Evolutionary conservation across 306 rosid species (phyloP), one percentile per base, ranked within the genome.

Genomic region (Astragalus membranaceus): DNA sequence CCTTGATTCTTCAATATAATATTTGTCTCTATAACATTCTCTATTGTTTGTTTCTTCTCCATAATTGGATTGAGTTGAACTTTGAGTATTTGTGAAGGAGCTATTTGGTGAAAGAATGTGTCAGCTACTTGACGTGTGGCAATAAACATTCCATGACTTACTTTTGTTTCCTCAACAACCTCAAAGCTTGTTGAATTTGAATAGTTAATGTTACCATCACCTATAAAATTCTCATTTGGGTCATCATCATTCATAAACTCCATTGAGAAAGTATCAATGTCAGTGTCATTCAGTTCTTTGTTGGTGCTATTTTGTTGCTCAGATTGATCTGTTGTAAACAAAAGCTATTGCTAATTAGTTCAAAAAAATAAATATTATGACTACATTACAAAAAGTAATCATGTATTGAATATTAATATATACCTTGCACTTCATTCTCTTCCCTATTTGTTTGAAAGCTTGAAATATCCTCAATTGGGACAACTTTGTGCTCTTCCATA

Each of bases 51-150:
- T 70, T 64, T 76, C 6, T 67, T 75, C 0, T 70, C 41, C 43
- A 75, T 49, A 1, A 72, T 67, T 13, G 95, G 89, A 73, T 84
- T 91, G 70, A 84, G 86, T n/a, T 90, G 89, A 65, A 94, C 92
- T 77, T 91, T 72, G 32, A 94, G 57, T 0, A 89, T 91, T 72
- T 94, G 88, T 59, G 96, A 94, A 53, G 99, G 99, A 57, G 74
- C 79, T 56, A 88, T 68, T 80, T 94, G 92, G 78, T 91, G 99
- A 56, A 91, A 84, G 80, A 88, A 91, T 67, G 99, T 94, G 15
- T 94, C 88, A 0, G 97, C 87, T n/a, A 70, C 92, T 75, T 73
- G 99, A 12, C 89, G 73, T 6, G 92, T 88, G 3, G 97, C 88
- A 20, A 94, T 83, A 57, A 91, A 84, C 80, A 94, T 84, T 39